Percentiles rank a stretch among this genome's conserved stretches.
These are phyloP conservation scores for Lippia alba DNA, from an alignment of 305 asterid species.

Conservation along the genomic window DNA sequence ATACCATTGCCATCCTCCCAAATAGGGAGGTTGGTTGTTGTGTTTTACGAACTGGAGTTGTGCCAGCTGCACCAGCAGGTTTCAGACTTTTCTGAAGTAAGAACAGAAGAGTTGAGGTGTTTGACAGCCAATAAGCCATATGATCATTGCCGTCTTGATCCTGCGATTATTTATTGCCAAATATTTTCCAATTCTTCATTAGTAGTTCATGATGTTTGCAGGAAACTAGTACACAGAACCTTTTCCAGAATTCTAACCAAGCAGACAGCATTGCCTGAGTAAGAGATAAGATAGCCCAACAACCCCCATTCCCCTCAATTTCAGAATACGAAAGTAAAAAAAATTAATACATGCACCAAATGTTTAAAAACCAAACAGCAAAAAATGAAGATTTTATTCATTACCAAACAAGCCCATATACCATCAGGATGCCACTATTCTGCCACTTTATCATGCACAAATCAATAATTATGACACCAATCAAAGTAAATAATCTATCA, in stretches of 20 bases:
- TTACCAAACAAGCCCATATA: conserved; percentile 4
- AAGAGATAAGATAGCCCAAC: not conserved
- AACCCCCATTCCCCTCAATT: not conserved
- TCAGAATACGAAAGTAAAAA: not conserved
- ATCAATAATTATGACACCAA: not conserved
- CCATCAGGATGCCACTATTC: not conserved
- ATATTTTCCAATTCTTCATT: conserved; percentile 11
- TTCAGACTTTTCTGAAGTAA: conserved; percentile 77
- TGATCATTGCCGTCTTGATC: conserved; percentile 76
- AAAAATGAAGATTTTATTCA: not conserved
- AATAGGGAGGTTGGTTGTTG: conserved; percentile 86
- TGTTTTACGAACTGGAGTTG: conserved; percentile 79
- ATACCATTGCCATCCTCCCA: conserved; percentile 99
- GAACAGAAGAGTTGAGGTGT: conserved; percentile 74
- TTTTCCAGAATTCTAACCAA: not conserved
- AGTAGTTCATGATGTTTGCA: conserved; percentile 1
- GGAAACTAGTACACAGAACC: not conserved
- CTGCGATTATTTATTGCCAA: conserved; percentile 49
- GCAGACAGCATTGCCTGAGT: not conserved
- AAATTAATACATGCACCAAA: not conserved
- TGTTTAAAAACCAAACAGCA: not conserved
- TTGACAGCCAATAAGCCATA: conserved; percentile 89
- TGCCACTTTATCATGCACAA: conserved; percentile 21
- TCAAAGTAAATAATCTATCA: not conserved
- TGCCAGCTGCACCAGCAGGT: conserved; percentile 70